phyloP scores from a whole-genome alignment of 768 basidiomycete species.

The Lactifluus volemus region DNA sequence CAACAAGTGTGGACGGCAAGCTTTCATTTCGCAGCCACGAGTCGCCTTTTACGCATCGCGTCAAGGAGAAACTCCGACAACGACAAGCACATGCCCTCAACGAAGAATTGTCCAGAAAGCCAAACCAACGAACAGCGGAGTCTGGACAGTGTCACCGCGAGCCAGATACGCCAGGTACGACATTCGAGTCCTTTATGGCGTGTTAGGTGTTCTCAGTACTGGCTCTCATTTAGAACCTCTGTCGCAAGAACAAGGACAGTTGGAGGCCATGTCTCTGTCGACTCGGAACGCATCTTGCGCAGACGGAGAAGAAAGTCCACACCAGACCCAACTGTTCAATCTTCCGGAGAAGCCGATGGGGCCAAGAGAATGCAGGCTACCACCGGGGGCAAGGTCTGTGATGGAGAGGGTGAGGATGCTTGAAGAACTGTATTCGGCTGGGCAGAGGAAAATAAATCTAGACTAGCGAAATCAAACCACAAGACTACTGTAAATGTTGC shows the following conservation, averaged over 20 bases:
- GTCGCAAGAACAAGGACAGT: neutral
- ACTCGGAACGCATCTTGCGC: neutral
- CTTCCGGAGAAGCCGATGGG: neutral
- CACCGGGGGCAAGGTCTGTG: conserved; percentile 7
- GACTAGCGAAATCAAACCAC: too few relatives aligned
- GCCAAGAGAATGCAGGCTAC: neutral
- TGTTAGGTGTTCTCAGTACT: neutral
- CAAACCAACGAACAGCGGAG: neutral
- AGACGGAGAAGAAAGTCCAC: neutral
- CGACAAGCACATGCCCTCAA: neutral
- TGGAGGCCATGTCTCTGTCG: neutral
- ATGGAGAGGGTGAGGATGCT: conserved; percentile 14
- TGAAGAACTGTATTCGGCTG: neutral
- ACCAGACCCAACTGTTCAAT: neutral
- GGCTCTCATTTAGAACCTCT: neutral
- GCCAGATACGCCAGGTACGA: neutral
- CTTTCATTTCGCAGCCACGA: conserved; percentile 19
- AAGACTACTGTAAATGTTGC: too few relatives aligned
- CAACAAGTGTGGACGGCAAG: neutral
- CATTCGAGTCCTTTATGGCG: too few relatives aligned
- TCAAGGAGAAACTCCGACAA: conserved; percentile 32
- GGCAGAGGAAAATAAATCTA: neutral
- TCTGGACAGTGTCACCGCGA: neutral
- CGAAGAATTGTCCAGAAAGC: neutral
- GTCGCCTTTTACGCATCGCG: conserved; percentile 36